Conservation (phyloP, 805 yeast genomes). For the Saturnispora hagleri region DNA sequence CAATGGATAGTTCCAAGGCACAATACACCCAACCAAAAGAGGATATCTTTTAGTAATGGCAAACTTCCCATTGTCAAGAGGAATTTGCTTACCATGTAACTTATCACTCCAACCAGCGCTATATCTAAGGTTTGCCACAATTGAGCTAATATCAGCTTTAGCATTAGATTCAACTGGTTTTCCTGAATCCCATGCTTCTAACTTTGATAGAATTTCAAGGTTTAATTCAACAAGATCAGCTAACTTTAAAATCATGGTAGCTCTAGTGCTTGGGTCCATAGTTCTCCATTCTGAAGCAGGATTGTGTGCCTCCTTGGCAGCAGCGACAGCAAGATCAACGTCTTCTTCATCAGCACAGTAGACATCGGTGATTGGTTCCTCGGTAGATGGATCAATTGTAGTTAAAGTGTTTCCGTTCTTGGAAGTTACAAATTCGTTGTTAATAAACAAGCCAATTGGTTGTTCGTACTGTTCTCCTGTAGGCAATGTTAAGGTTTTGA, state of each 20-base stretch:
- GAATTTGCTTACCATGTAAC: slow-evolving; percentile 35
- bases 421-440: slow-evolving; percentile 38
- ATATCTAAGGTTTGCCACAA: slow-evolving; percentile 38
- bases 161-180: slow-evolving; percentile 42
- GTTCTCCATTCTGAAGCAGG: slow-evolving; percentile 33
- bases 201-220: slow-evolving; percentile 39
- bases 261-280: slow-evolving; percentile 33
- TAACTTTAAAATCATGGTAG: slow-evolving; percentile 33
- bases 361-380: slow-evolving; percentile 36
- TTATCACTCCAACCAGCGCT: slow-evolving; percentile 60
- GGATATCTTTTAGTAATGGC: slow-evolving; percentile 67
- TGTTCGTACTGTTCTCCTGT: slow-evolving; percentile 41
- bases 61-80: slow-evolving; percentile 35
- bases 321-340: slow-evolving; percentile 41
- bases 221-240: slow-evolving; percentile 44
- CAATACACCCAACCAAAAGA: slow-evolving; percentile 54
- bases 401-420: slow-evolving; percentile 32
- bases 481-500: slow-evolving; percentile 27
- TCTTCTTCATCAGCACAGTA: slow-evolving; percentile 39
- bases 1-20: slow-evolving; percentile 68
- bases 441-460: slow-evolving; percentile 56
- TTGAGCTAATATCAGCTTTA: slow-evolving; percentile 38
- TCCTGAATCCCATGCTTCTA: slow-evolving; percentile 51
- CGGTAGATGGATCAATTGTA: slow-evolving; percentile 43
- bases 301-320: slow-evolving; percentile 39